These are phyloP conservation scores for Leccinellum luteum DNA, from an alignment of 768 basidiomycete species.

Conservation along the genomic window DNA sequence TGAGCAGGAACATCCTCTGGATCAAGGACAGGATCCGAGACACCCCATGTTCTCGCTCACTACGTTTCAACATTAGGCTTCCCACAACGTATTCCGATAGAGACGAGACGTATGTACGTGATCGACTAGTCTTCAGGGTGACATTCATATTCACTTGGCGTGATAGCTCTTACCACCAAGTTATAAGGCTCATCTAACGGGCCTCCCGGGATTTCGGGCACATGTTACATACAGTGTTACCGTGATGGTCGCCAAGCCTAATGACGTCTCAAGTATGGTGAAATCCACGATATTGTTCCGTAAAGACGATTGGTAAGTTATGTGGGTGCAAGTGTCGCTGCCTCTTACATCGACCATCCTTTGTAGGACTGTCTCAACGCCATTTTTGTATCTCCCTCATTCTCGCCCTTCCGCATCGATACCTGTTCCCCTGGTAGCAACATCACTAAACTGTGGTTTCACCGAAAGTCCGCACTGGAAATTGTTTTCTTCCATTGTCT, in stretches of 20 bases:
- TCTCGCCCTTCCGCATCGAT: slow-evolving; percentile 55
- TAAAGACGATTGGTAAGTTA: slow-evolving; percentile 48
- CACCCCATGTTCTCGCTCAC: slow-evolving; percentile 46
- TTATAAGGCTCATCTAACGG: slow-evolving; percentile 62
- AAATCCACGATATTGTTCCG: slow-evolving; percentile 51
- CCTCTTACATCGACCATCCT: background rate
- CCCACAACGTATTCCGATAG: slow-evolving; percentile 58
- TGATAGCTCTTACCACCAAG: slow-evolving; percentile 67
- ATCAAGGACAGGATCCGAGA: slow-evolving; percentile 41
- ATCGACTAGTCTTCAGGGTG: background rate
- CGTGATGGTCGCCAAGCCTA: slow-evolving; percentile 49
- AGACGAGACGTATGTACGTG: slow-evolving; percentile 56
- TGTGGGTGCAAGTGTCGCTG: slow-evolving; percentile 16
- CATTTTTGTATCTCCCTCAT: slow-evolving; percentile 65
- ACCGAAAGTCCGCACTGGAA: slow-evolving; percentile 49
- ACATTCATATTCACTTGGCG: slow-evolving; percentile 2
- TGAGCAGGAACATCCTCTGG: slow-evolving; percentile 58
- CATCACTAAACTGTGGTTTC: slow-evolving; percentile 38
- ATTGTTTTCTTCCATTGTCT: slow-evolving; percentile 40
- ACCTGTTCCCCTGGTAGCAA: slow-evolving; percentile 42
- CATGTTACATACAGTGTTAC: slow-evolving; percentile 61
- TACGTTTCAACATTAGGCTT: slow-evolving; percentile 55
- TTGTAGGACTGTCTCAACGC: slow-evolving; percentile 52
- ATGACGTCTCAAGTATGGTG: slow-evolving; percentile 40
- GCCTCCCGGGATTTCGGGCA: slow-evolving; percentile 71